Base-by-base conservation (phyloP, 1,284 basidiomycete species). In the Nidula niveotomentosa region DNA sequence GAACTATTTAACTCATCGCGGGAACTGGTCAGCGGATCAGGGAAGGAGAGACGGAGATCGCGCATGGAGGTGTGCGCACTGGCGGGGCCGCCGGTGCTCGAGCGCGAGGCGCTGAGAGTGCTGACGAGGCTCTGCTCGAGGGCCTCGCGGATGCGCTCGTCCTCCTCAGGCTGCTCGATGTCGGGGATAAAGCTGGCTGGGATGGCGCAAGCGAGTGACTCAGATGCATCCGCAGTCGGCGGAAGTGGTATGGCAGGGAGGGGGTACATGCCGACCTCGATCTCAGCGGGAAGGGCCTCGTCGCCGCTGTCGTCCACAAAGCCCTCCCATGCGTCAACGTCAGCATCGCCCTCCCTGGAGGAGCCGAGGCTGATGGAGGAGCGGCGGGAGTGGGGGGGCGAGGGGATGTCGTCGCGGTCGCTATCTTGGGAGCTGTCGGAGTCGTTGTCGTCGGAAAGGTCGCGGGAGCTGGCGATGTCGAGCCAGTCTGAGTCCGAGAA, bases 401-500 rank as follows among this genome's bases (percentile, higher is more conserved):
- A 78, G 55, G 68, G 72, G 56, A 64, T 65, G 69, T 79, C 77
- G 64, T 83, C 83, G 65, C 71, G 81, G 76, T 87, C 85, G 65
- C 79, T 84, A 65, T 79, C 81, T 59, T 76, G 74, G 60, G 77
- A 83, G 62, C 73, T 79, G 67, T 85, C 69, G 49, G 86, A 89
- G 63, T 87, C 85, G 68, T 80, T 83, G 69, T 84, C 80, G 62
- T 86, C 86, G 41, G 85, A 23, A 23, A 17, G 87, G 54, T 83
- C 82, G 57, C 79, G 78, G 70, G 78, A 82, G 63, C 83, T 86
- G 41, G 84, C 73, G 57, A 91, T 78, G 62, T 91, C 88, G 63
- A 89, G 84, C 88, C 88, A 90, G 70, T 90, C 88, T 36, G 86
- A 89, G 72, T 91, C 89, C 39, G 88, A 91, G 59, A 83, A 69